Conservation (phyloP, 768 basidiomycete species). For the Boletus rubroflammeus region DNA sequence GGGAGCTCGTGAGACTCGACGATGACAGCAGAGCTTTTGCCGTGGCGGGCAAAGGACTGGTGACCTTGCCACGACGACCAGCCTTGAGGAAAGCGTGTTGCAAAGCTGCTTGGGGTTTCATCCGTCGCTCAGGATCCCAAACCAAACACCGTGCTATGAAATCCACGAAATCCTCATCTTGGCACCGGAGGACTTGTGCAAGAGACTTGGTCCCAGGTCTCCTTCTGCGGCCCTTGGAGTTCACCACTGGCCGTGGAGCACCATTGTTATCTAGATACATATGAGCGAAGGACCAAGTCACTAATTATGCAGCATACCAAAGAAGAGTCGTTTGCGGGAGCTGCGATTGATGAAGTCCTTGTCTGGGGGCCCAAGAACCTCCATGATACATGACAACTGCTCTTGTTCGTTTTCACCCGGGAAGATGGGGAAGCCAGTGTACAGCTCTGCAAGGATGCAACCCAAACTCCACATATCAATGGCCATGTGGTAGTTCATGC, state of each 20-base stretch:
- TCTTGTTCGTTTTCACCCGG: conserved; percentile 99
- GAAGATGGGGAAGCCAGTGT: conserved; percentile 97
- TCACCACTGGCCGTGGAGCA: conserved; percentile 88
- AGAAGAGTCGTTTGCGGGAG: conserved; percentile 91
- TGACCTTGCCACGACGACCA: conserved; percentile 52
- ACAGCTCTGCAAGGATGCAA: conserved; percentile 95
- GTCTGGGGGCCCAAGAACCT: conserved; percentile 93
- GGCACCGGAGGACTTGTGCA: conserved; percentile 82
- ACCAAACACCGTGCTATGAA: conserved; percentile 96
- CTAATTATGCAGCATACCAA: conserved; percentile 55
- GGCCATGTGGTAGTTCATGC: conserved; percentile 99
- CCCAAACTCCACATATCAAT: conserved; percentile 99
- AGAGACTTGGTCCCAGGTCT: conserved; percentile 90
- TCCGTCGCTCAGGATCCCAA: conserved; percentile 95
- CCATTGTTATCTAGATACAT: conserved; percentile 75
- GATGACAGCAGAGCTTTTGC: conserved; percentile 58
- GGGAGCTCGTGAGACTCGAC: conserved; percentile 47
- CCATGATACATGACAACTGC: conserved; percentile 98
- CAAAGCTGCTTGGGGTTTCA: conserved; percentile 91
- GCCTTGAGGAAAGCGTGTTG: conserved; percentile 85
- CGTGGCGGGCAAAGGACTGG: conserved; percentile 41
- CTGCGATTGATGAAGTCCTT: conserved; percentile 93
- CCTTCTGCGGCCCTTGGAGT: conserved; percentile 92
- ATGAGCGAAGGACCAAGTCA: conserved; percentile 2
- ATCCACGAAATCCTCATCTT: conserved; percentile 94